Conservation (phyloP, 2,329 filamentous ascomycete genomes). For the Blastomyces parvus region DNA sequence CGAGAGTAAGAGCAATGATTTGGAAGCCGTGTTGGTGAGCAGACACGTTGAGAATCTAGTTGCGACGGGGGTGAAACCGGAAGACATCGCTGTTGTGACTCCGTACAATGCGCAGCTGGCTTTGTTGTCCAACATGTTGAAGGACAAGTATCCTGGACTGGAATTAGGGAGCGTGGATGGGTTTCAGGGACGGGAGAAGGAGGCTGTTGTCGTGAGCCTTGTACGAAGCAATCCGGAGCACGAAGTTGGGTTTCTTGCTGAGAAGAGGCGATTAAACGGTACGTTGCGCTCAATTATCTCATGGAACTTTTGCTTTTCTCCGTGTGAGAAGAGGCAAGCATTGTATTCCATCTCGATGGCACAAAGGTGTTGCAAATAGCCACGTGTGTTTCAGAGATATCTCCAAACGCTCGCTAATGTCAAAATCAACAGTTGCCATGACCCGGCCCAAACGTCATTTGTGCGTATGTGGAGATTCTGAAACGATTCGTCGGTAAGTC, state of each 20-base stretch:
- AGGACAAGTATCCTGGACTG: constrained; percentile 70
- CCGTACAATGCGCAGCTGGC: constrained; percentile 94
- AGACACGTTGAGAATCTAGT: constrained; percentile 68
- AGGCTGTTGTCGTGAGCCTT: constrained; percentile 86
- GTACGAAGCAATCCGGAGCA: constrained; percentile 79
- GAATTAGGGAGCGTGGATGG: constrained; percentile 96
- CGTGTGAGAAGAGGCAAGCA: neutral
- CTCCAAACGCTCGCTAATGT: neutral
- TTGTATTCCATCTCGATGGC: neutral
- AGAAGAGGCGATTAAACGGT: constrained; percentile 90
- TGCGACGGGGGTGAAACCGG: constrained; percentile 65
- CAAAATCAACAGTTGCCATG: constrained; percentile 65
- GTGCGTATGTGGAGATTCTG: constrained; percentile 85
- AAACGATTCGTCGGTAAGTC: constrained; percentile 78
- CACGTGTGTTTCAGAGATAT: neutral
- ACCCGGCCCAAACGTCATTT: constrained; percentile 85
- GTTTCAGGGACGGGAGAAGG: constrained; percentile 95
- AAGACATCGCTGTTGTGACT: constrained; percentile 87
- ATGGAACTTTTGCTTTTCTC: neutral
- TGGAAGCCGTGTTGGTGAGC: constrained; percentile 73
- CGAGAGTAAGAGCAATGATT: constrained; percentile 84
- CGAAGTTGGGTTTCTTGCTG: constrained; percentile 86
- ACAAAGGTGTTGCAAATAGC: neutral
- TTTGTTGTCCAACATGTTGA: constrained; percentile 63
- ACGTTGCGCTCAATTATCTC: constrained; percentile 29